Base-by-base conservation (phyloP, 768 basidiomycete species). In the Podaxis pistillaris region DNA sequence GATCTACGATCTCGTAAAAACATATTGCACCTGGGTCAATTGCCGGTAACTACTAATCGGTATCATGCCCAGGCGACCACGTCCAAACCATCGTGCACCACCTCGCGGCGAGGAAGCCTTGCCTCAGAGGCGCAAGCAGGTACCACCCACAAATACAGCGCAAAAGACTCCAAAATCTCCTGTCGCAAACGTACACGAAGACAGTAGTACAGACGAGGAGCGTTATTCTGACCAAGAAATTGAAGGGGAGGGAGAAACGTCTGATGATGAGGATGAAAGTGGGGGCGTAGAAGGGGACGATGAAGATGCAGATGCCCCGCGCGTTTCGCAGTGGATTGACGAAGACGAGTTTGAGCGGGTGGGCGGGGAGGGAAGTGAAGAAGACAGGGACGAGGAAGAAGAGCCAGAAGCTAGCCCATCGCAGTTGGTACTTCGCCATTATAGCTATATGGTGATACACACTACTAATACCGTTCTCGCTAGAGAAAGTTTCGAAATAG, bases 341-440 rank as follows among this genome's bases (percentile, higher is more conserved):
- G 77, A 75, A n/a, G 74, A 73, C n/a, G 60, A 66, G 5, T 67
- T 59, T 41, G 63, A 55, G 26, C 36, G 68, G 1, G 65, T 64
- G 7, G 72, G 75, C 15, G 72, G 71, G 15, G 76, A 74, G 19
- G 75, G 70, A 66, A 90, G 86, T 86, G 73, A 69, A 72, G 78
- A 66, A 17, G 79, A 75, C 2, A 77, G 78, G 3, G 73, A 74
- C 2, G 70, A 69, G 26, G 66, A 64, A 6, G 70, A 69, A 22
- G 65, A 64, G 4, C 65, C 68, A 41, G 69, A 73, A 24, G 70
- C 71, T 30, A 74, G 69, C 11, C 69, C 70, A 55, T 70, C 70
- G 7, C 69, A 76, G n/a, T 69, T 69, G 59, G 81, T 66, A 65
- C 61, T 65, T 68, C 36, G 4, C 17, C 26, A 24, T 40, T 19